Evolutionary conservation across 192 early-diverging fungal species (phyloP).

Genomic region (Coemansia asiatica): DNA sequence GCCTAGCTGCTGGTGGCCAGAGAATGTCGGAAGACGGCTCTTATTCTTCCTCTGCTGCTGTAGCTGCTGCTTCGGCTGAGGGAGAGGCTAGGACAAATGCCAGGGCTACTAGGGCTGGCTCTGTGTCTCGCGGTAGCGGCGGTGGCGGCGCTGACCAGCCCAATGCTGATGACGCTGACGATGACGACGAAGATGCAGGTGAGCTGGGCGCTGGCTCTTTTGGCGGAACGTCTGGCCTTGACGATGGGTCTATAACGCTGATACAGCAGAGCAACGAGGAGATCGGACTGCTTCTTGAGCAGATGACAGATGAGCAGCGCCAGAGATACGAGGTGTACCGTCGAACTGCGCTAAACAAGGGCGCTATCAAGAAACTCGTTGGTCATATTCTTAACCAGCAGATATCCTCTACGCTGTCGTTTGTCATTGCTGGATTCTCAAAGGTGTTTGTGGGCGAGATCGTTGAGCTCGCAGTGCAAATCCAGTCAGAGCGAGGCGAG

Average conservation of each 20-base stretch:
- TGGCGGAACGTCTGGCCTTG: background rate
- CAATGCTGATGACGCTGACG: constrained; percentile 7
- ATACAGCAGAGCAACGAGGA: constrained; percentile 51
- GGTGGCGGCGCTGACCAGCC: too few relatives aligned
- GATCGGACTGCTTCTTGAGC: constrained; percentile 37
- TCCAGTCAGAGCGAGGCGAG: constrained; percentile 80
- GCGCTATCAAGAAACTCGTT: constrained; percentile 72
- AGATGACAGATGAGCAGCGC: constrained; percentile 64
- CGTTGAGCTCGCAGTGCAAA: constrained; percentile 75
- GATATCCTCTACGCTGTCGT: constrained; percentile 66
- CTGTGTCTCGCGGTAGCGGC: background rate
- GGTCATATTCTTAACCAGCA: constrained; percentile 71
- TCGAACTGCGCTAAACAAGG: constrained; percentile 72
- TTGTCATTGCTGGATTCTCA: constrained; percentile 84
- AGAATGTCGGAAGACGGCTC: background rate
- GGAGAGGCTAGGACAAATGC: background rate
- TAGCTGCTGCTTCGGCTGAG: background rate
- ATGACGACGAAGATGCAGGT: constrained; percentile 10
- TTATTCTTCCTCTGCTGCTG: background rate
- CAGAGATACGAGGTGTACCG: constrained; percentile 82
- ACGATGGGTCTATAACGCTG: constrained; percentile 19
- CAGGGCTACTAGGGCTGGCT: background rate
- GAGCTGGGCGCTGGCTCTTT: constrained; percentile 7
- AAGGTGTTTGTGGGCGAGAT: constrained; percentile 93
- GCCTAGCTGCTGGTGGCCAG: background rate